phyloP scores from a whole-genome alignment of 164 flowering plant species.

The Tetracentron sinense region DNA sequence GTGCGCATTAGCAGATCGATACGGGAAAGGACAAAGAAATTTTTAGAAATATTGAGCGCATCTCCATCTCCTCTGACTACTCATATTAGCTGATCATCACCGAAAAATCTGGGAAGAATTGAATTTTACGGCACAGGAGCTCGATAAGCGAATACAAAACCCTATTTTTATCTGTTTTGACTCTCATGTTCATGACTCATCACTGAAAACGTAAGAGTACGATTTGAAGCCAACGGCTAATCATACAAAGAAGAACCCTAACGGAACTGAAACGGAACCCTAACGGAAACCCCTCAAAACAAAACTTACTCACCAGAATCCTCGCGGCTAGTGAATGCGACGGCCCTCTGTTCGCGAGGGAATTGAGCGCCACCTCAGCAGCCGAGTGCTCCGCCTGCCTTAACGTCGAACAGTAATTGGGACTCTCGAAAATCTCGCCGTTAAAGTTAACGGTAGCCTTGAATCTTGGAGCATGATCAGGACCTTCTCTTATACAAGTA shows the following conservation, averaged over 20 bases:
- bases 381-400: constrained; percentile 99
- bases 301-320: constrained; percentile 55
- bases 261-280: no score
- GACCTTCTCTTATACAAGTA: constrained; percentile 89
- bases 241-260: constrained; percentile 6
- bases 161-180: neutral
- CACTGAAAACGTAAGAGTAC: no score
- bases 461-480: constrained; percentile 98
- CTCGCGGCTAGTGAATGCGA: constrained; percentile 91
- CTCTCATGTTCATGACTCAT: neutral
- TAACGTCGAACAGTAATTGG: constrained; percentile 74
- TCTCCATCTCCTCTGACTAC: neutral
- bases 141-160: neutral
- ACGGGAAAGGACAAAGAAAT: no score
- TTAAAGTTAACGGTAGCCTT: constrained; percentile 91
- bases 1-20: no score
- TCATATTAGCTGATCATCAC: constrained; percentile 1
- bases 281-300: neutral
- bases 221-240: no score
- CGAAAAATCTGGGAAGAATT: neutral
- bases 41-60: no score
- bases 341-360: constrained; percentile 78
- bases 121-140: neutral
- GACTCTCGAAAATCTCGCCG: constrained; percentile 90
- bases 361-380: constrained; percentile 89